phyloP scores from a whole-genome alignment of 331 rosid species.

The Arachis monticola region DNA sequence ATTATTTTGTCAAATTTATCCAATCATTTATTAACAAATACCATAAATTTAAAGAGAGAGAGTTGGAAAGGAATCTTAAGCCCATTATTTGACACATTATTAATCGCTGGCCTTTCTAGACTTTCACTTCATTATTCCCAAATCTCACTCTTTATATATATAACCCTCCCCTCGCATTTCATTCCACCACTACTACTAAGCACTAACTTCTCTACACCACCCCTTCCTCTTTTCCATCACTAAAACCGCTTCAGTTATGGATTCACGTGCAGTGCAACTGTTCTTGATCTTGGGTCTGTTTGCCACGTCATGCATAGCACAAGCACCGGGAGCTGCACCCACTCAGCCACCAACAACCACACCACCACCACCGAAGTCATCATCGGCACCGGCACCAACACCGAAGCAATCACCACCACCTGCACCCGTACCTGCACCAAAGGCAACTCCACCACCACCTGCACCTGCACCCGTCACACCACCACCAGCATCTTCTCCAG shows the following conservation, averaged over 20 bases:
- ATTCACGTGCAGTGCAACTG: constrained; percentile 49
- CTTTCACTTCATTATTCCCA: not conserved
- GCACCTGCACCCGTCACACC: constrained; percentile 32
- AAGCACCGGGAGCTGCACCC: constrained; percentile 63
- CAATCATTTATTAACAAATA: not conserved
- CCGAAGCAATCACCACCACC: constrained; percentile 27
- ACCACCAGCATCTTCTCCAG: constrained; percentile 14
- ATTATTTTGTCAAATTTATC: too few relatives aligned
- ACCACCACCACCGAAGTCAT: constrained; percentile 38
- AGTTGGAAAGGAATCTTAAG: constrained; percentile 51
- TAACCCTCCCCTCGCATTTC: constrained; percentile 36
- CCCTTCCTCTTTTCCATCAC: not conserved
- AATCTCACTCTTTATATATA: constrained; percentile 45
- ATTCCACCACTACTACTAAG: constrained; percentile 5
- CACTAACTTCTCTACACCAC: not conserved
- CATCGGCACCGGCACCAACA: constrained; percentile 43
- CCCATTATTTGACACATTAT: constrained; percentile 49
- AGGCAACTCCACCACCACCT: constrained; percentile 45
- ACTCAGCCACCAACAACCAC: constrained; percentile 50
- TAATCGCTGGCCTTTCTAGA: constrained; percentile 40
- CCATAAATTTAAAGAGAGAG: constrained; percentile 8
- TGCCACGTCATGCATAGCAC: constrained; percentile 77
- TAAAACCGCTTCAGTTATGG: constrained; percentile 45
- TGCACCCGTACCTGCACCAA: constrained; percentile 23
- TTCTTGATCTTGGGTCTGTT: constrained; percentile 63